phyloP scores from a whole-genome alignment of 1,284 basidiomycete genomes.

The Hypsizygus ulmarius region DNA sequence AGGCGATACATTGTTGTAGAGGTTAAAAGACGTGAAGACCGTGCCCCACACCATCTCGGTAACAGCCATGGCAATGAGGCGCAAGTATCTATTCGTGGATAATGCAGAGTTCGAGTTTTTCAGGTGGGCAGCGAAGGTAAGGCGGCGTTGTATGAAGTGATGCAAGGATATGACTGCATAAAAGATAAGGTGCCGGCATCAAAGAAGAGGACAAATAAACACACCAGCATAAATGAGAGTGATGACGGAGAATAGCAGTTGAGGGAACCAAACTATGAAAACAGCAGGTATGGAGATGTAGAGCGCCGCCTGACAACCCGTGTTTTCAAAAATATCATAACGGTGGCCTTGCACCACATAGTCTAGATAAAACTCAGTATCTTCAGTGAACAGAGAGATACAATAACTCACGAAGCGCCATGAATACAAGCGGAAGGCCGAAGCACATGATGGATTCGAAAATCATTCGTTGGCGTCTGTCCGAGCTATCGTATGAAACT shows the following conservation, averaged over 20 bases:
- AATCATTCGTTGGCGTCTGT: conserved; percentile 33
- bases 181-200: not conserved
- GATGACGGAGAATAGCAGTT: conserved; percentile 19
- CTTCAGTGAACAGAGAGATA: not conserved
- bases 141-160: conserved; percentile 29
- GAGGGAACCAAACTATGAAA: conserved; percentile 30
- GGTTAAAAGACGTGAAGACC: conserved; percentile 30
- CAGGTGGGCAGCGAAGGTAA: conserved; percentile 28
- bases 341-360: conserved; percentile 41
- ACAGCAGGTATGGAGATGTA: conserved; percentile 28
- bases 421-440: conserved; percentile 23
- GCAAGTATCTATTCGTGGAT: conserved; percentile 48
- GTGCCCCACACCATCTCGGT: conserved; percentile 41
- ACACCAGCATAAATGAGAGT: conserved; percentile 4
- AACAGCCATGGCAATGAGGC: conserved; percentile 50
- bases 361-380: conserved; percentile 22
- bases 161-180: conserved; percentile 22
- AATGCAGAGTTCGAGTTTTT: conserved; percentile 32
- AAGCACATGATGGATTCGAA: conserved; percentile 42
- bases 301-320: conserved; percentile 31
- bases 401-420: conserved; percentile 42
- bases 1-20: conserved; percentile 22
- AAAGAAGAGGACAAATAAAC: not conserved
- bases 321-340: conserved; percentile 36
- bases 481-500: conserved; percentile 17